Conservation (phyloP, 1,284 basidiomycete genomes). For the Malassezia slooffiae region DNA sequence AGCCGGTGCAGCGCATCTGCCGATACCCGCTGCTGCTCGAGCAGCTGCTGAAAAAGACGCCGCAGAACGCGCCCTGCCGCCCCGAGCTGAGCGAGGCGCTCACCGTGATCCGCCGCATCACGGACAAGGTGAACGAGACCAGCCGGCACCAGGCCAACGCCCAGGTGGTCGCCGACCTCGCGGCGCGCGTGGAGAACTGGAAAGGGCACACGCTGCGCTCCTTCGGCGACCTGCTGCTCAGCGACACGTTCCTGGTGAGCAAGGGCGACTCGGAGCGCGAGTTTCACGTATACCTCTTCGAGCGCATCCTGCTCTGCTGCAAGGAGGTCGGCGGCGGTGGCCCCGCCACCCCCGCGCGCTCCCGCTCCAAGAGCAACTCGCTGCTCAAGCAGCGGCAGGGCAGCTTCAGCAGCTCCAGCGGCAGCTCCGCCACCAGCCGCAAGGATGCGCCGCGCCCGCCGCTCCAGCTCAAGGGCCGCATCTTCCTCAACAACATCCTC, state of each 20-base stretch:
- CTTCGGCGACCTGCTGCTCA: slow-evolving; percentile 83
- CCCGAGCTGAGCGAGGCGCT: slow-evolving; percentile 74
- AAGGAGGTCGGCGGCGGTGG: slow-evolving; percentile 59
- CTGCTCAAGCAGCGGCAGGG: slow-evolving; percentile 19
- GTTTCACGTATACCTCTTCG: slow-evolving; percentile 96
- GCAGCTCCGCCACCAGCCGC: not conserved
- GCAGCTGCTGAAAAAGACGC: slow-evolving; percentile 57
- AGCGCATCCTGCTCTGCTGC: slow-evolving; percentile 97
- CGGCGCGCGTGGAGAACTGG: slow-evolving; percentile 90
- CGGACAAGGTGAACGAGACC: slow-evolving; percentile 91
- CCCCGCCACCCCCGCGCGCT: slow-evolving; percentile 19
- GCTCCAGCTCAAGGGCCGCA: slow-evolving; percentile 84
- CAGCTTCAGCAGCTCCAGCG: slow-evolving; percentile 50
- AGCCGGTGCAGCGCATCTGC: slow-evolving; percentile 65
- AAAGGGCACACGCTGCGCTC: slow-evolving; percentile 90
- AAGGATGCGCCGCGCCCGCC: too few relatives aligned
- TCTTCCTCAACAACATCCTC: slow-evolving; percentile 93
- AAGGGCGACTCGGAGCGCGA: slow-evolving; percentile 94
- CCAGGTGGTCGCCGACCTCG: slow-evolving; percentile 77
- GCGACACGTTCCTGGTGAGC: slow-evolving; percentile 89
- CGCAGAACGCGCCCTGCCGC: slow-evolving; percentile 47
- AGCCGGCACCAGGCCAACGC: slow-evolving; percentile 69
- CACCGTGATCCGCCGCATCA: slow-evolving; percentile 78
- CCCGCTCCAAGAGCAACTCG: too few relatives aligned
- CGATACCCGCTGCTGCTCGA: slow-evolving; percentile 60